Evolutionary conservation across 1,139 yeast genomes (phyloP), one percentile per base, ranked within the genome.

Genomic region (Scheffersomyces illinoinensis): DNA sequence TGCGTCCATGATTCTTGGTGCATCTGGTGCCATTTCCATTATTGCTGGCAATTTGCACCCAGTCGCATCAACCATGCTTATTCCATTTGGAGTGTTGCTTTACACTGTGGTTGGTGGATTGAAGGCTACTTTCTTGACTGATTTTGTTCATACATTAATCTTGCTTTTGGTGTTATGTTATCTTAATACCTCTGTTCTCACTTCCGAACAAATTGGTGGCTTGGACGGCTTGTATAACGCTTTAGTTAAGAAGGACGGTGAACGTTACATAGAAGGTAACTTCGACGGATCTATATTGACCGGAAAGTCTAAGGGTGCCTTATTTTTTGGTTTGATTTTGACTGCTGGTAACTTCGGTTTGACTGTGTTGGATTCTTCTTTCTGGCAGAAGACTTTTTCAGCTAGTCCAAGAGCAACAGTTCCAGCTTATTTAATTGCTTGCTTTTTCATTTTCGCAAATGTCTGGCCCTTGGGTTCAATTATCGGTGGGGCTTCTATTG

Each of bases 71-170:
- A 70, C 76, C 10, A 67, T 74, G 71, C 68, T 76, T 56, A 72
- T 76, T 55, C 79, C 79, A n/a, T 73, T 76, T 62, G 78, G 79
- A 5, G 79, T 76, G 18, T 61, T 76, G 49, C 59, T 73, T 48
- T 76, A 76, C 62, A 77, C 82, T 2, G 67, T 74, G n/a, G 73
- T 76, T 58, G 82, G 81, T 24, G 82, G 82, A 2, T 70, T 78
- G 58, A 76, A 75, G 60, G 77, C 82, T 17, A 78, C 82, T 2
- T 78, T 77, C 58, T 70, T 76, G 53, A 76, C 79, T 23, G 79
- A 76, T 61, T 76, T 67, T 59, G 73, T 73, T 7, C 79, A 76
- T 56, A 66, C 79, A n/a, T 67, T 77, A 60, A 64, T 79, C 57
- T 64, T 77, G 59, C 60, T 78, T 59, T 66, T 77, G 54, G 61